Evolutionary conservation across 495 filamentous ascomycete genomes (phyloP).

Genomic region (Chaetomium cochliodes): DNA sequence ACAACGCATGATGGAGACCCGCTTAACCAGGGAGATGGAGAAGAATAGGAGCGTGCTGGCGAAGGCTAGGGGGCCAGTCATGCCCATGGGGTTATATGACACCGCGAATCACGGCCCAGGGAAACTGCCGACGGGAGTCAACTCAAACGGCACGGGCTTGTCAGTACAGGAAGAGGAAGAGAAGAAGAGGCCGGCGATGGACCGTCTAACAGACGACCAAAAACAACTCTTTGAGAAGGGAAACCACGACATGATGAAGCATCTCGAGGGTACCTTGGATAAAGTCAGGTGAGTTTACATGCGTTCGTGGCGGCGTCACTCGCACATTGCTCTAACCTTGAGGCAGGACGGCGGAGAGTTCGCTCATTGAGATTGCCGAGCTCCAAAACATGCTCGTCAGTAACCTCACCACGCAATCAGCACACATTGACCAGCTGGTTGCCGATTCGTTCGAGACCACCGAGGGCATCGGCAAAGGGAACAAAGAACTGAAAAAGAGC

Average conservation of each 20-base stretch:
- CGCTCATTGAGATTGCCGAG: conserved; percentile 87
- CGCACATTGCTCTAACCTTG: not conserved
- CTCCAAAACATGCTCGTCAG: conserved; percentile 83
- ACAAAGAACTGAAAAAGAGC: conserved; percentile 86
- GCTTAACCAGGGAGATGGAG: conserved; percentile 80
- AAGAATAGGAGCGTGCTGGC: conserved; percentile 84
- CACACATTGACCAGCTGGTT: conserved; percentile 84
- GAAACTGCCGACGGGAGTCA: conserved; percentile 2
- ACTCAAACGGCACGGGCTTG: conserved; percentile 21
- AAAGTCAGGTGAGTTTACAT: conserved; percentile 70
- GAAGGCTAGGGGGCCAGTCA: conserved; percentile 49
- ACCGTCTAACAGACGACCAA: conserved; percentile 74
- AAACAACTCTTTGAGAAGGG: conserved; percentile 90
- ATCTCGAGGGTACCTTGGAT: conserved; percentile 86
- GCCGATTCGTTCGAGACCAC: conserved; percentile 74
- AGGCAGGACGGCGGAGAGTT: conserved; percentile 79
- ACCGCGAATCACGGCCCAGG: conserved; percentile 19
- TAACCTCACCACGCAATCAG: conserved; percentile 81
- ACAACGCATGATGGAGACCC: conserved; percentile 84
- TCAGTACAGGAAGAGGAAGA: conserved; percentile 42
- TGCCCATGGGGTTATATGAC: conserved; percentile 19
- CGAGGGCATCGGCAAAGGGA: conserved; percentile 85
- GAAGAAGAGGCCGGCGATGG: conserved; percentile 44
- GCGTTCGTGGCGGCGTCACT: no score
- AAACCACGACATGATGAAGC: conserved; percentile 86